Conservation (phyloP, 2,329 filamentous ascomycete genomes). For the Pseudogymnoascus sp. region DNA sequence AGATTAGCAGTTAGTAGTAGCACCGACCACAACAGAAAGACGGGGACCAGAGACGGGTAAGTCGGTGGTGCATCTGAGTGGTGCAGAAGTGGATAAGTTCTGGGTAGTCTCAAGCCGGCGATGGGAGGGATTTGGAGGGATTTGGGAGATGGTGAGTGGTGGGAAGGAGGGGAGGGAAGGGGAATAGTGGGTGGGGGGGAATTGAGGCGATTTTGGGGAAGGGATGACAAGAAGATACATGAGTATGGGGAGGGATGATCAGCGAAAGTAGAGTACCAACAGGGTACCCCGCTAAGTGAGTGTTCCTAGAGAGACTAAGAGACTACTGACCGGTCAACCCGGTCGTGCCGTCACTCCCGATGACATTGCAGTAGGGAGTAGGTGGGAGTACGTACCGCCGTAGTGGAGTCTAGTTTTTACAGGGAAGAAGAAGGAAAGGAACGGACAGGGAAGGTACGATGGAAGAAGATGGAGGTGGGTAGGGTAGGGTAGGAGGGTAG, state of each 20-base stretch:
- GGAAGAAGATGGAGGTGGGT: background rate
- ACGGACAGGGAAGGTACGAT: background rate
- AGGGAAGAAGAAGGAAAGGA: background rate
- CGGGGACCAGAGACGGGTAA: background rate
- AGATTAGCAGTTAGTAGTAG: too few relatives aligned
- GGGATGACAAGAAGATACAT: background rate
- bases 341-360: background rate
- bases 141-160: slow-evolving; percentile 9
- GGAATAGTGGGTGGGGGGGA: slow-evolving; percentile 6
- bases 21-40: background rate
- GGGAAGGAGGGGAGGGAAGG: slow-evolving; percentile 11
- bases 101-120: background rate
- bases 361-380: background rate
- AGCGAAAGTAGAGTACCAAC: background rate
- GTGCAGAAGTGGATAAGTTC: background rate
- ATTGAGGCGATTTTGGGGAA: slow-evolving; percentile 19
- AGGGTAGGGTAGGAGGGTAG: background rate
- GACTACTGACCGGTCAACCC: background rate
- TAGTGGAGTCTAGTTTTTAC: background rate
- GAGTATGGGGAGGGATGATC: background rate
- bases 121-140: background rate
- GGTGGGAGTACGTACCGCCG: too few relatives aligned
- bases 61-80: background rate
- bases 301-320: background rate
- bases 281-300: background rate